Percentiles rank a stretch among this genome's conserved stretches.
phyloP scores from a whole-genome alignment of 768 basidiomycete genomes.

The Boletus reticulatus region DNA sequence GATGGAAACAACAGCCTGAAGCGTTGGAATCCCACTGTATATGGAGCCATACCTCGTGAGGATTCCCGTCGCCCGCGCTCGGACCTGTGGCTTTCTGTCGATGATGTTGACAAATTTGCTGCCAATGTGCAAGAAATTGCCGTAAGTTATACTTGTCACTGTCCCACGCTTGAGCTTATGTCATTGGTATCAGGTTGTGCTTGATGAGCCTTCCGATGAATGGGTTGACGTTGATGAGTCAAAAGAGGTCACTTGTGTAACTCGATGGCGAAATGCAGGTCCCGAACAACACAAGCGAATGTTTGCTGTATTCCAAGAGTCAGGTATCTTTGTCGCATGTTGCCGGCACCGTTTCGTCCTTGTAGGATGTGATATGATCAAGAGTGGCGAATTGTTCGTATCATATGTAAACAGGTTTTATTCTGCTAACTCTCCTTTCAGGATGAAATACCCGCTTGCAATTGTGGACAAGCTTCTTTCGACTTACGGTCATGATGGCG shows the following conservation, averaged over 20 bases:
- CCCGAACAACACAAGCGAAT: not conserved
- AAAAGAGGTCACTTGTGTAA: not conserved
- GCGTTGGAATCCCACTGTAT: not conserved
- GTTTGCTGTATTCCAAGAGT: conserved; percentile 2
- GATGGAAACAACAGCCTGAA: conserved; percentile 3
- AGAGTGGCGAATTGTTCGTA: conserved; percentile 12
- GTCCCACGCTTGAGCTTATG: not conserved
- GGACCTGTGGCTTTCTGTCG: too few relatives aligned
- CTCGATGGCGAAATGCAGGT: conserved; percentile 4
- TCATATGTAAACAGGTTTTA: too few relatives aligned
- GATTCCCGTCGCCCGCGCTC: not conserved
- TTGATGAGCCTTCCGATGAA: not conserved
- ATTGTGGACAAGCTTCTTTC: not conserved
- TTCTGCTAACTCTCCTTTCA: not conserved
- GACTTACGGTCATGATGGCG: conserved; percentile 2
- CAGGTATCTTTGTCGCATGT: not conserved
- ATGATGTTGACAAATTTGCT: not conserved
- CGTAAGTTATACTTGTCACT: not conserved
- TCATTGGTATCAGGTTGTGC: not conserved
- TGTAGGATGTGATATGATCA: conserved; percentile 8
- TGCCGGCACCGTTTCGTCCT: conserved; percentile 10
- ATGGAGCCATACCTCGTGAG: not conserved
- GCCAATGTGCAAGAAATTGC: not conserved
- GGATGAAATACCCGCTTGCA: conserved; percentile 8
- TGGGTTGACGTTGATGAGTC: not conserved